phyloP scores from a whole-genome alignment of 495 filamentous ascomycete species.

The Neurospora terricola region DNA sequence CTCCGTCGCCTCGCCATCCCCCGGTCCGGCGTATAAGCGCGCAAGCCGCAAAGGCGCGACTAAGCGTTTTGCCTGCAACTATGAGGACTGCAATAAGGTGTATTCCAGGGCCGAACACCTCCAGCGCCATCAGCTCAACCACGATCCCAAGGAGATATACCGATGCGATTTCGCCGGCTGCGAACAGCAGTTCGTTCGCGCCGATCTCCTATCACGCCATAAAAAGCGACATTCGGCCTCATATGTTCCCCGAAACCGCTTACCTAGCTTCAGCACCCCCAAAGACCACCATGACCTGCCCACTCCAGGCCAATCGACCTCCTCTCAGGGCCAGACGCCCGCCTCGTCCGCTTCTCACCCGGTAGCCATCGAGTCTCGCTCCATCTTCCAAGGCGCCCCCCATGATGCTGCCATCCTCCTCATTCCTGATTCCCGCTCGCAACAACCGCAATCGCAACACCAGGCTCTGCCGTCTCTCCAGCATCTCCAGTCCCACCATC shows the following conservation, averaged over 20 bases:
- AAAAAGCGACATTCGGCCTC: slow-evolving; percentile 85
- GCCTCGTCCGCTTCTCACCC: slow-evolving; percentile 7
- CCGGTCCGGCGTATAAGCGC: slow-evolving; percentile 29
- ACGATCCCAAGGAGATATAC: slow-evolving; percentile 93
- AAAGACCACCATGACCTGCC: slow-evolving; percentile 23
- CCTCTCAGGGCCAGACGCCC: slow-evolving; percentile 12
- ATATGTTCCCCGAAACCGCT: slow-evolving; percentile 83
- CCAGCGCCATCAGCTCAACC: slow-evolving; percentile 43
- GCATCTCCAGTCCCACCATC: background rate
- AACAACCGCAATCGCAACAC: slow-evolving; percentile 14
- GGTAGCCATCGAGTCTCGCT: slow-evolving; percentile 21
- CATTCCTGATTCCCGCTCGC: slow-evolving; percentile 28
- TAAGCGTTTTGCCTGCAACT: slow-evolving; percentile 64
- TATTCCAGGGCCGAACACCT: slow-evolving; percentile 95
- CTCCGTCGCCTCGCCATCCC: background rate
- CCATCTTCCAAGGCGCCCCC: slow-evolving; percentile 30
- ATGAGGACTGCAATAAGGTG: slow-evolving; percentile 80
- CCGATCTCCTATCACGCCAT: slow-evolving; percentile 84
- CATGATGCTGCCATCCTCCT: slow-evolving; percentile 39
- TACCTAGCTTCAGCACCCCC: slow-evolving; percentile 57
- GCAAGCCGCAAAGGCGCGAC: slow-evolving; percentile 40
- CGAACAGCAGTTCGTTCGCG: slow-evolving; percentile 80
- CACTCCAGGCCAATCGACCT: slow-evolving; percentile 9
- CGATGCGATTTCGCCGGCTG: slow-evolving; percentile 85
- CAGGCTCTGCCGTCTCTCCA: slow-evolving; percentile 8